Evolutionary conservation across 768 basidiomycete genomes (phyloP).

Genomic region (Plicaturopsis crispa): DNA sequence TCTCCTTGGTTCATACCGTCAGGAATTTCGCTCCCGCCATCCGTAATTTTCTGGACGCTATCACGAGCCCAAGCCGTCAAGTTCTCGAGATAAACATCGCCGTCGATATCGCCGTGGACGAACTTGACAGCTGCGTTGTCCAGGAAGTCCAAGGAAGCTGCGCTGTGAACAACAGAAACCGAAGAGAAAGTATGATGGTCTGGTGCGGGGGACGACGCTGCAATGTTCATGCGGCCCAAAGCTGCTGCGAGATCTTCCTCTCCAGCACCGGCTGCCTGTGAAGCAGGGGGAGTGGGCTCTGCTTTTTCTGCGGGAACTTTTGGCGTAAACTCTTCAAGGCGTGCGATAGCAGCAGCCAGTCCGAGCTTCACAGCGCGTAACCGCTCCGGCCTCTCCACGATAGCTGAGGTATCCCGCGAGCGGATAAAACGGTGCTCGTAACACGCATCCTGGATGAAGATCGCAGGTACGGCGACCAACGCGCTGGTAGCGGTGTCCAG

Average conservation of each 20-base stretch:
- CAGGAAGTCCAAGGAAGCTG: conserved; percentile 46
- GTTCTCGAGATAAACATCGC: conserved; percentile 59
- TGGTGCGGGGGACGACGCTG: conserved; percentile 18
- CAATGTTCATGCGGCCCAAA: conserved; percentile 35
- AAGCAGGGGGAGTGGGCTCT: background rate
- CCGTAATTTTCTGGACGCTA: conserved; percentile 52
- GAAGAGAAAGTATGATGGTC: conserved; percentile 15
- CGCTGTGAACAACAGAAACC: conserved; percentile 44
- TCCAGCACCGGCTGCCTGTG: conserved; percentile 8
- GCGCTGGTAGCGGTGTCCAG: too few relatives aligned
- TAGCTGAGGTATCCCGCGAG: conserved; percentile 59
- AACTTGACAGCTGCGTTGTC: conserved; percentile 62
- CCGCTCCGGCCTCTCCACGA: conserved; percentile 90
- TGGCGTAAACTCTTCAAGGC: conserved; percentile 41
- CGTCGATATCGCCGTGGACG: conserved; percentile 63
- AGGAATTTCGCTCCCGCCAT: conserved; percentile 72
- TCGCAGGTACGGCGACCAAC: too few relatives aligned
- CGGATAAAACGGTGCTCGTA: conserved; percentile 74
- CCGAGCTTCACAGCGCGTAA: conserved; percentile 80
- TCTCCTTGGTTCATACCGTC: conserved; percentile 66
- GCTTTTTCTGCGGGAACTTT: background rate
- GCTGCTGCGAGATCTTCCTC: conserved; percentile 39
- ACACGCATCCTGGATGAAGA: conserved; percentile 67
- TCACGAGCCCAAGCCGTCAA: conserved; percentile 52
- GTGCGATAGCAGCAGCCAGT: conserved; percentile 70